Conservation (phyloP, 192 early-diverging fungal genomes). For the Lunasporangiospora selenospora region DNA sequence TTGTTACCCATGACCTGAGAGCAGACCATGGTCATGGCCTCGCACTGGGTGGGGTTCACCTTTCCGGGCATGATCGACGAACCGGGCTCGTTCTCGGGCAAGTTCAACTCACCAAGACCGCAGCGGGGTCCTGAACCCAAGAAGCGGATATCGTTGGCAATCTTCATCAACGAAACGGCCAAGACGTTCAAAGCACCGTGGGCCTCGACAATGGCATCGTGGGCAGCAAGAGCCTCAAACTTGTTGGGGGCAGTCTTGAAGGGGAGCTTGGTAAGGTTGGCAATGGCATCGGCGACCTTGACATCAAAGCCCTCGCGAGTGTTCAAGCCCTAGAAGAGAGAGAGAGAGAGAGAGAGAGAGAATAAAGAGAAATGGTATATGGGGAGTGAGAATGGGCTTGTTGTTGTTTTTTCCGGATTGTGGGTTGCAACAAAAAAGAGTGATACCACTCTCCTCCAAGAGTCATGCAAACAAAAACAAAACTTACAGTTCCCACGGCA, state of each 20-base stretch:
- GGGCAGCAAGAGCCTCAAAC: conserved; percentile 98
- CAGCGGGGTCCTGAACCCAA: conserved; percentile 95
- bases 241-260: conserved; percentile 99
- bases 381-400: no score
- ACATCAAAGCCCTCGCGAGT: conserved; percentile 92
- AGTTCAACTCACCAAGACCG: conserved; percentile 93
- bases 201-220: conserved; percentile 98
- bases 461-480: background rate
- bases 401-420: background rate
- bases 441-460: no score
- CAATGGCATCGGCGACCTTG: conserved; percentile 88
- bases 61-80: conserved; percentile 99
- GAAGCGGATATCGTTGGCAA: conserved; percentile 96
- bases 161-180: conserved; percentile 97
- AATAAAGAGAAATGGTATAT: background rate
- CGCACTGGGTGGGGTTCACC: conserved; percentile 99
- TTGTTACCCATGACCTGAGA: conserved; percentile 99
- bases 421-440: background rate
- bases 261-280: conserved; percentile 84
- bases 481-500: conserved; percentile 87
- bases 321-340: conserved; percentile 81
- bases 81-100: conserved; percentile 99
- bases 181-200: conserved; percentile 94
- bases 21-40: conserved; percentile 99
- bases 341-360: background rate